Percentiles rank a stretch among this genome's conserved stretches.
These are phyloP conservation scores for Dactylellina haptotyla DNA, from an alignment of 2,329 filamentous ascomycete species.

Conservation along the genomic window DNA sequence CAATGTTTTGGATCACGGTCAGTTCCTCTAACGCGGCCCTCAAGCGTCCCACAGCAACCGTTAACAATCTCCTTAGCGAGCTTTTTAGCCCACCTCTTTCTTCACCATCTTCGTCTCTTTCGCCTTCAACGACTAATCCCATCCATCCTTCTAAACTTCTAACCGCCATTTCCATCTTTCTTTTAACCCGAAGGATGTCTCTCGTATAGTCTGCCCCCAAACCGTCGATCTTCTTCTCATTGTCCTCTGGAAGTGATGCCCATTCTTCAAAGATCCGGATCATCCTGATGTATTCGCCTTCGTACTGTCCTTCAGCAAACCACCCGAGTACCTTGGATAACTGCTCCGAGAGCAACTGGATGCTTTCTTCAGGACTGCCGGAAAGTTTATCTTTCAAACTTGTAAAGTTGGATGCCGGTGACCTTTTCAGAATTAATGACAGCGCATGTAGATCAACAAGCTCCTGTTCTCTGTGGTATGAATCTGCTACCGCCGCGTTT, in stretches of 20 bases:
- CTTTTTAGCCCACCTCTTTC: constrained; percentile 19
- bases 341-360: constrained; percentile 48
- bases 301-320: constrained; percentile 42
- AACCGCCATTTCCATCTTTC: constrained; percentile 50
- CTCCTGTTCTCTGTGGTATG: constrained; percentile 36
- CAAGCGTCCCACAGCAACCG: constrained; percentile 24
- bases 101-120: constrained; percentile 3
- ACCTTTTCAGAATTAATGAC: constrained; percentile 34
- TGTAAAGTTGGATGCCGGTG: constrained; percentile 2
- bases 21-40: constrained; percentile 42
- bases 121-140: constrained; percentile 24
- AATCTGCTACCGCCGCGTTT: constrained; percentile 21
- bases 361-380: constrained; percentile 40
- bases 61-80: constrained; percentile 29
- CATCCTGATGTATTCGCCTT: constrained; percentile 50
- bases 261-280: constrained; percentile 41
- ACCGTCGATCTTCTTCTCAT: constrained; percentile 39
- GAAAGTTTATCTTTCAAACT: constrained; percentile 35
- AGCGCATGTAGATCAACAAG: constrained; percentile 37
- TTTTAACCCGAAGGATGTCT: constrained; percentile 32
- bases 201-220: constrained; percentile 27
- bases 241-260: constrained; percentile 36
- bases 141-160: constrained; percentile 44
- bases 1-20: constrained; percentile 29
- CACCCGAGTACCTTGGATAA: constrained; percentile 45